phyloP scores from a whole-genome alignment of 257 asterid genomes.

The Solanum ossicruentum region DNA sequence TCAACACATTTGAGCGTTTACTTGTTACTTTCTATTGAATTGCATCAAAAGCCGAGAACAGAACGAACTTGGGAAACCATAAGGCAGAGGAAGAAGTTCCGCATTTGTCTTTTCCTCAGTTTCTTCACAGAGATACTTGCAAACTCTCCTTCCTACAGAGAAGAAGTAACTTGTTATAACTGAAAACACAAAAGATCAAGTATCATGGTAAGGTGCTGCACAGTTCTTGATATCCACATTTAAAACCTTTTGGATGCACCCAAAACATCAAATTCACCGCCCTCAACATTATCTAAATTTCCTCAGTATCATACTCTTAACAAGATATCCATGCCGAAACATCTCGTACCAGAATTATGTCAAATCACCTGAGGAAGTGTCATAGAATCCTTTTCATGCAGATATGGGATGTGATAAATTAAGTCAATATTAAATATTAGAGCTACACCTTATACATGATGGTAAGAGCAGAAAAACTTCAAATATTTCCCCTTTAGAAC shows the following conservation, averaged over 20 bases:
- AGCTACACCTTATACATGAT: neutral
- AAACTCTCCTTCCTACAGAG: conserved; percentile 80
- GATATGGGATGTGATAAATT: neutral
- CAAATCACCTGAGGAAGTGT: neutral
- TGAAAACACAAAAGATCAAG: neutral
- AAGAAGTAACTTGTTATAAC: neutral
- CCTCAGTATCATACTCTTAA: neutral
- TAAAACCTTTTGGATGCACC: neutral
- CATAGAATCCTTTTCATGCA: neutral
- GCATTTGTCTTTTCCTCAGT: conserved; percentile 85
- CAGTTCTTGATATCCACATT: neutral
- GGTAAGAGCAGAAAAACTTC: neutral
- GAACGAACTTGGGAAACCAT: conserved; percentile 90
- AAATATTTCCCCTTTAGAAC: neutral
- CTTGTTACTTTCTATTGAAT: neutral
- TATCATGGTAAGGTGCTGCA: neutral
- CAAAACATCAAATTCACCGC: neutral
- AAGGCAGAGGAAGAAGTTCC: conserved; percentile 79
- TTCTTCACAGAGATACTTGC: conserved; percentile 63
- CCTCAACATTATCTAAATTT: neutral
- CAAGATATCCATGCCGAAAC: neutral
- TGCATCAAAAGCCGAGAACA: neutral
- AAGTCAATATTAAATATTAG: neutral
- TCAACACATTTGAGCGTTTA: neutral
- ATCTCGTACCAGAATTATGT: neutral